Percentiles rank a stretch among this genome's conserved stretches.
phyloP scores from a whole-genome alignment of 352 stramenopile species.

The Labyrinthula sp. region DNA sequence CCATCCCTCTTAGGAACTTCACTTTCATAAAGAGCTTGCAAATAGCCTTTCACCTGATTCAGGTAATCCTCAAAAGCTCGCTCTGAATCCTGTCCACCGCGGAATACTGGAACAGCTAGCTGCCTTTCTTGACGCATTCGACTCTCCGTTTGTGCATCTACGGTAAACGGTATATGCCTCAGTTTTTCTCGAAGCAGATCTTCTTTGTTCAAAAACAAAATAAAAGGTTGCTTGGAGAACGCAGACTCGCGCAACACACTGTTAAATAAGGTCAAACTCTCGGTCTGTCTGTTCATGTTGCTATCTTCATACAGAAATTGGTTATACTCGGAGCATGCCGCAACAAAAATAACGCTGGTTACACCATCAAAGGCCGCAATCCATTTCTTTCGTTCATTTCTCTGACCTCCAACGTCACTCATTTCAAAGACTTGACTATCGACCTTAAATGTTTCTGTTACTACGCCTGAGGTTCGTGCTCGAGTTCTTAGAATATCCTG shows the following conservation, averaged over 20 bases:
- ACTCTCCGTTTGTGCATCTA: conserved; percentile 16
- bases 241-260: conserved; percentile 44
- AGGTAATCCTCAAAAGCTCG: too few relatives aligned
- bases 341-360: conserved; percentile 35
- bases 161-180: conserved; percentile 25
- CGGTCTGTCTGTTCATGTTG: conserved; percentile 41
- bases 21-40: too few relatives aligned
- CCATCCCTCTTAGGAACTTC: too few relatives aligned
- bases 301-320: conserved; percentile 46
- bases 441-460: conserved; percentile 40
- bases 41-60: too few relatives aligned
- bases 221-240: conserved; percentile 43
- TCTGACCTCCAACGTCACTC: conserved; percentile 45
- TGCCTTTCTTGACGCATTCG: conserved; percentile 59
- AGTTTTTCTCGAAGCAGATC: conserved; percentile 43
- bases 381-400: conserved; percentile 50
- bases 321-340: conserved; percentile 29
- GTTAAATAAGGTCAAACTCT: conserved; percentile 42
- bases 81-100: too few relatives aligned
- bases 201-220: conserved; percentile 46
- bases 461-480: conserved; percentile 39
- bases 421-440: conserved; percentile 54
- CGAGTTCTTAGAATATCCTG: conserved; percentile 35
- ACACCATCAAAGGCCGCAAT: conserved; percentile 51
- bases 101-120: conserved; percentile 74